Evolutionary conservation across 2,329 filamentous ascomycete genomes (phyloP).

Genomic region (Xylaria sp.): DNA sequence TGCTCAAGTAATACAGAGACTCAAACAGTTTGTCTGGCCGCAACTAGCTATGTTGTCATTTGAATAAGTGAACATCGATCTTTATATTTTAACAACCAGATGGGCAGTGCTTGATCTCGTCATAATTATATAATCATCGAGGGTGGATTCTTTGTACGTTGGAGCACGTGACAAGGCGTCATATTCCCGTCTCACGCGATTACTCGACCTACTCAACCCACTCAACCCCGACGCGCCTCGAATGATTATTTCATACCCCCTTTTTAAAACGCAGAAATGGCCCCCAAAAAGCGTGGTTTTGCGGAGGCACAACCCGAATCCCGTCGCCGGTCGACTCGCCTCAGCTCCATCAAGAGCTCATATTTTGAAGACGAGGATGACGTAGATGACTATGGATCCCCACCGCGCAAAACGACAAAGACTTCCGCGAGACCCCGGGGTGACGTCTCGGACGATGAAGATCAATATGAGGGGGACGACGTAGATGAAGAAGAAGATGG

Average conservation of each 20-base stretch:
- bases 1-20: neutral
- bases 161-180: constrained; percentile 36
- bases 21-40: neutral
- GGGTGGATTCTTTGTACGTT: neutral
- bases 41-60: neutral
- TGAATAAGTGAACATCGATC: no score
- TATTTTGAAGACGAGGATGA: constrained; percentile 58
- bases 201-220: no score
- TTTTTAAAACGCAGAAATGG: constrained; percentile 35
- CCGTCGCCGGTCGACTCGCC: constrained; percentile 55
- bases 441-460: constrained; percentile 41
- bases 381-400: constrained; percentile 37
- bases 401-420: constrained; percentile 38
- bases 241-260: neutral
- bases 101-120: no score
- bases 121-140: no score
- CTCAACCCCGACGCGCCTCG: neutral
- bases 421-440: constrained; percentile 31
- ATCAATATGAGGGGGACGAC: constrained; percentile 42
- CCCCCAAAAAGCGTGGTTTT: constrained; percentile 38
- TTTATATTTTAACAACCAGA: no score
- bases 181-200: constrained; percentile 13
- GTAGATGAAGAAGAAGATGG: constrained; percentile 48
- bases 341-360: constrained; percentile 59
- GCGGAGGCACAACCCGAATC: constrained; percentile 28